Evolutionary conservation across 768 basidiomycete species (phyloP), one percentile per base, ranked within the genome.

Genomic region (Russula emetica): DNA sequence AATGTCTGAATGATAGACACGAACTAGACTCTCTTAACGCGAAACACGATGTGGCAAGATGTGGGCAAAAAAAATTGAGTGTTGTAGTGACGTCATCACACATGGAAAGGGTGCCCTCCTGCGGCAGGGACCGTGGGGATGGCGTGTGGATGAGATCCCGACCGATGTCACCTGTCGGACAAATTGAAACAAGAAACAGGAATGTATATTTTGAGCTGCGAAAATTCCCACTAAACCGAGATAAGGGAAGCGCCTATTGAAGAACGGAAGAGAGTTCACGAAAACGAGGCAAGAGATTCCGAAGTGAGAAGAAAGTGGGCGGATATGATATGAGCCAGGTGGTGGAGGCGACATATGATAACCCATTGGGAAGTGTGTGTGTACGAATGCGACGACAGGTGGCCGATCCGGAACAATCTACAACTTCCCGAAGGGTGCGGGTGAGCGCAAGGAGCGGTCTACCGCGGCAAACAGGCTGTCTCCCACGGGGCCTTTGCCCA

Each of bases 181-280:
- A 61, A 54, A 65, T 61, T 61, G 40, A 57, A 56, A 65, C 64
- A 32, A 57, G 59, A 65, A 47, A 61, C 24, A 7, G 54, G 20
- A 38, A 36, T 60, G 59, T 60, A 64, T 65, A 60, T 56, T 65
- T 60, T 10, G 55, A 65, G 64, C 44, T 16, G 55, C 52, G 22
- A 65, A 64, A 65, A 45, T 65, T 65, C 64, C 64, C 64, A 65
- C 64, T 65, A 26, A 2, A 32, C 64, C 58, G 38, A 65, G 64
- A 61, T 65, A 65, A 65, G 59, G 50, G 64, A 61, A 50, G 18
- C 64, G 64, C 64, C 40, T 55, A 30, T 65, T 38, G 49, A 54
- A 61, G 64, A 56, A 64, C 34, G 54, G 38, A 56, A 55, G 59
- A 54, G 47, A 55, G 55, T 56, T 61, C 50, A 61, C 1, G 42